Conservation (phyloP, 2,329 filamentous ascomycete genomes). For the Penicillium sp. region DNA sequence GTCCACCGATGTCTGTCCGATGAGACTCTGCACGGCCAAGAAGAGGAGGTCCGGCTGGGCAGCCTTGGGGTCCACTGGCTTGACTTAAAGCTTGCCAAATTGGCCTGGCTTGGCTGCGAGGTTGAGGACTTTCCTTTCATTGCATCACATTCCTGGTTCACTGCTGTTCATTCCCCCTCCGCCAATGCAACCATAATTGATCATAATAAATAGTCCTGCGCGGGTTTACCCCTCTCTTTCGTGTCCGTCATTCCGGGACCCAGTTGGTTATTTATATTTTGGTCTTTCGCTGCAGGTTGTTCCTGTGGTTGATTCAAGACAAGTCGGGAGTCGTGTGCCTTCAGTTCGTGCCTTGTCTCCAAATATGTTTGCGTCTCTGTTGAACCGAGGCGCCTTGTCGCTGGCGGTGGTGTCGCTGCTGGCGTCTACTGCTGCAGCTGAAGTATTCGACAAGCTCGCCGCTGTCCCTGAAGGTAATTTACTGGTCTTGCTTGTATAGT, state of each 20-base stretch:
- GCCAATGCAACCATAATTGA: constrained; percentile 32
- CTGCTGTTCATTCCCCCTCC: constrained; percentile 23
- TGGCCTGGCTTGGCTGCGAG: constrained; percentile 3
- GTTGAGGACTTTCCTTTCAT: not conserved
- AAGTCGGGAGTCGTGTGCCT: constrained; percentile 7
- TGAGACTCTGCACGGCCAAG: constrained; percentile 26
- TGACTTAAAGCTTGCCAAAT: constrained; percentile 12
- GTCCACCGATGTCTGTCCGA: constrained; percentile 18
- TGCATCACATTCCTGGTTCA: constrained; percentile 22
- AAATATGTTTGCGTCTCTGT: constrained; percentile 37
- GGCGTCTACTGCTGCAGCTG: constrained; percentile 37
- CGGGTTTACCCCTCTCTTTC: constrained; percentile 19
- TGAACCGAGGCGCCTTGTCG: constrained; percentile 37
- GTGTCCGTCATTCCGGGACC: constrained; percentile 15
- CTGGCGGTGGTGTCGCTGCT: constrained; percentile 40
- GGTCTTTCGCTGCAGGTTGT: not conserved
- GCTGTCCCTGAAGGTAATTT: constrained; percentile 42
- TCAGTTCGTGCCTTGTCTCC: constrained; percentile 16
- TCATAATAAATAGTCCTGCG: constrained; percentile 27
- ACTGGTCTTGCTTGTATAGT: not conserved
- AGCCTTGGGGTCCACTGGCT: not conserved
- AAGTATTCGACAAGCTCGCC: constrained; percentile 45
- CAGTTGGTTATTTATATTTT: constrained; percentile 27
- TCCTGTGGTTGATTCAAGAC: not conserved
- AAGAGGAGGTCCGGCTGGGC: constrained; percentile 13